Evolutionary conservation across 257 asterid genomes (phyloP).

Genomic region (Voacanga thouarsii): DNA sequence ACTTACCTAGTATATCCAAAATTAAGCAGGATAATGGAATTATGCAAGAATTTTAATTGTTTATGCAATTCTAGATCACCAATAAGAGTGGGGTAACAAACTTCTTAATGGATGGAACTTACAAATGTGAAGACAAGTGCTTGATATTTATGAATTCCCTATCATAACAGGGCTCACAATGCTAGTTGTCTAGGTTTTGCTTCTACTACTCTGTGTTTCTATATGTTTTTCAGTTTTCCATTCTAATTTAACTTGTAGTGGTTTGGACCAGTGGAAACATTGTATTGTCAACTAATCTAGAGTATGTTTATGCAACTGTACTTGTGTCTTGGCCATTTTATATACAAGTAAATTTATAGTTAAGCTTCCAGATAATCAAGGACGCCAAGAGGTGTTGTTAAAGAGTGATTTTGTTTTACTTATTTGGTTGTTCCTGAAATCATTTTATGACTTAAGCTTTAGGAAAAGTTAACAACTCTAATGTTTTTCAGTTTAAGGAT

Average conservation of each 20-base stretch:
- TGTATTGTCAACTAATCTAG: not conserved
- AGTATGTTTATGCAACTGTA: not conserved
- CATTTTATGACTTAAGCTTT: not conserved
- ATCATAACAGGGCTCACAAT: not conserved
- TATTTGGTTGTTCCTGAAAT: not conserved
- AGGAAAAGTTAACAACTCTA: not conserved
- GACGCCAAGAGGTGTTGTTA: not conserved
- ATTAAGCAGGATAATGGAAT: not conserved
- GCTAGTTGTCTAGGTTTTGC: too few species aligned
- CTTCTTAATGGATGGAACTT: too few species aligned
- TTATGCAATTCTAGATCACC: not conserved
- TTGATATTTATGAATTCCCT: not conserved
- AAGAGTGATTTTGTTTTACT: not conserved
- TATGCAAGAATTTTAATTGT: not conserved
- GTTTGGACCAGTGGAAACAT: not conserved
- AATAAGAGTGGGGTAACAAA: not conserved
- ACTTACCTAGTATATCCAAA: not conserved
- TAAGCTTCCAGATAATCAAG: not conserved
- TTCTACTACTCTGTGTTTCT: not conserved
- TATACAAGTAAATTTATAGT: too few species aligned
- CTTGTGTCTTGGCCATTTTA: not conserved
- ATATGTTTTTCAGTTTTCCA: not conserved
- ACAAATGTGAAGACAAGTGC: too few species aligned
- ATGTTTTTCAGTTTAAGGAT: not conserved
- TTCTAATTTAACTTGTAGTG: not conserved